Evolutionary conservation across 352 stramenopile genomes (phyloP), one percentile per base, ranked within the genome.

Genomic region (Blastocystis sp.): DNA sequence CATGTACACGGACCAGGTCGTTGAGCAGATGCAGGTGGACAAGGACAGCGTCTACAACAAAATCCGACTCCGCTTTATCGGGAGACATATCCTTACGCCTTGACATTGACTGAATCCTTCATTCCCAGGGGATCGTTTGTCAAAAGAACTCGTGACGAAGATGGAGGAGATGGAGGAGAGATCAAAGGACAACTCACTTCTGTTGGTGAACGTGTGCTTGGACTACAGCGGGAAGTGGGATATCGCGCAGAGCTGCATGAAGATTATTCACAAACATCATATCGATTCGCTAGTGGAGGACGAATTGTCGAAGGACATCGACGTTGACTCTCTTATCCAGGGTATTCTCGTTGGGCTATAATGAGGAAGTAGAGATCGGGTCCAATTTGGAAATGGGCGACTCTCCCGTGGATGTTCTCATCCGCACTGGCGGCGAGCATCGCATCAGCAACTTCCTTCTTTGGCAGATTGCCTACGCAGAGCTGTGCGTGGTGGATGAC

Each of bases 401-500:
- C 24, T 80, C 79, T 97, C 37, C 95, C 90, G 96, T 96, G 4
- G 96, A 98, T 89, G 91, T 98, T 29, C 92, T 98, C 29, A 94
- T 98, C 69, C 94, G 96, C 33, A 98, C 96, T 13, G 97, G 95
- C 55, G 96, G 96, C 21, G 96, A 98, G 91, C 91, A 94, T 71
- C 94, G 96, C 63, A 93, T 98, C 62, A 98, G 94, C 91, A 98
- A 98, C 91, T 98, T 98, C 91, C 90, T 98, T 63, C 91, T 98
- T 9, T 98, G 94, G 93, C 95, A 98, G 91, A 93, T 95, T 62
- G 96, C 96, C 37, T 98, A 98, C 93, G 92, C 95, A 61, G 96
- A 98, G 92, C 91, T 98, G 19, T 96, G 96, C 89, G 97, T 98
- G 91, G 93, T 96, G 61, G 93, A 97, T 90, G 95, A 95, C 81